A percentile compares a stretch with the other conserved stretches of the same genome.
Evolutionary conservation across 306 rosid genomes (phyloP).

Genomic region (Alnus rubra): DNA sequence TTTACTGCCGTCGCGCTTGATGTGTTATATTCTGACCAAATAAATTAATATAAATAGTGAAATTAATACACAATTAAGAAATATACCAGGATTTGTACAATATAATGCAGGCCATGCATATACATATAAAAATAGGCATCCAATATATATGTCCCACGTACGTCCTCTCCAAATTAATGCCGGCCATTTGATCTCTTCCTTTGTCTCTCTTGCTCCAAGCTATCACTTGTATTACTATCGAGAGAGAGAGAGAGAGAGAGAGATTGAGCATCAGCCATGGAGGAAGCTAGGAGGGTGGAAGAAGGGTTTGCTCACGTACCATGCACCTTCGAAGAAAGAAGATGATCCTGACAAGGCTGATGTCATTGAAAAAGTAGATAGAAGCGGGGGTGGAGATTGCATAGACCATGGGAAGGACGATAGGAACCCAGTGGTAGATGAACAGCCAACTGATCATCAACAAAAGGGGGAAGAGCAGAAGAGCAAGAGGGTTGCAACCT

Average conservation of each 20-base stretch:
- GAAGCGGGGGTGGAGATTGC: conserved; percentile 25
- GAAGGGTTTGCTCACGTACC: conserved; percentile 40
- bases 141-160: no score
- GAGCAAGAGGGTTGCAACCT: conserved; percentile 76
- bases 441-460: background rate
- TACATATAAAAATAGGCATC: no score
- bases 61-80: no score
- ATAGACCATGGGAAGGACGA: conserved; percentile 29
- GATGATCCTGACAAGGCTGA: conserved; percentile 15
- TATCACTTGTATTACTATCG: conserved; percentile 3
- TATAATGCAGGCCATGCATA: no score
- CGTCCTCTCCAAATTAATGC: no score
- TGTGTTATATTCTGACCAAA: conserved; percentile 2
- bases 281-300: conserved; percentile 61
- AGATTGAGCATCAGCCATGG: conserved; percentile 33
- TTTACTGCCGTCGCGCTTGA: background rate
- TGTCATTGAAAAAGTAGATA: conserved; percentile 7
- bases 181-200: conserved; percentile 33
- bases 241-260: background rate
- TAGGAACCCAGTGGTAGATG: background rate
- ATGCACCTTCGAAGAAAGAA: conserved; percentile 12
- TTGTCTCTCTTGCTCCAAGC: conserved; percentile 26
- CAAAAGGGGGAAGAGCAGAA: conserved; percentile 32
- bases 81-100: no score
- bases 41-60: no score